These are phyloP conservation scores for Sporothrix curviconia DNA, from an alignment of 2,329 filamentous ascomycete genomes.

Conservation along the genomic window DNA sequence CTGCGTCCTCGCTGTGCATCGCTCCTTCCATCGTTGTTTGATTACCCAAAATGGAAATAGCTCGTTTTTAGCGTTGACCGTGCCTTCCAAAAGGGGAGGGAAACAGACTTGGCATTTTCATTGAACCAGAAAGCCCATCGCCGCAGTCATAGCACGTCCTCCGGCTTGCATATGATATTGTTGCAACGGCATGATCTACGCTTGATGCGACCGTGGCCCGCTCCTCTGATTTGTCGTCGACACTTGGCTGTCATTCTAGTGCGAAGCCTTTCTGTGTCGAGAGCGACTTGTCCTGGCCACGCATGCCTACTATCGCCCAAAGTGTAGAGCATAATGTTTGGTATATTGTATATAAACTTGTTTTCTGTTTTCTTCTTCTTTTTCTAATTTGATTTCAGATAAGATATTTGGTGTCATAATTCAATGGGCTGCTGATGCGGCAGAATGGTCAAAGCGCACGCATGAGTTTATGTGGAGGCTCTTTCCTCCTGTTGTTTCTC, in stretches of 20 bases:
- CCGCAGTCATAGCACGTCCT: not conserved
- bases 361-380: not conserved
- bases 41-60: not conserved
- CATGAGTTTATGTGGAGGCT: not conserved
- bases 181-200: not conserved
- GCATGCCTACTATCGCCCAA: slow-evolving; percentile 4
- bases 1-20: too few species aligned
- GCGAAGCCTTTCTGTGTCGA: not conserved
- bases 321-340: too few species aligned
- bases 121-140: too few species aligned
- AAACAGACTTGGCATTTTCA: too few species aligned
- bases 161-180: not conserved
- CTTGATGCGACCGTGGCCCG: not conserved
- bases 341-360: too few species aligned
- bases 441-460: not conserved
- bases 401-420: too few species aligned
- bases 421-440: not conserved
- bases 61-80: not conserved
- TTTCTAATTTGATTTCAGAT: too few species aligned
- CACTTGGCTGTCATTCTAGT: not conserved
- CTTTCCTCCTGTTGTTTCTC: not conserved
- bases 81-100: not conserved
- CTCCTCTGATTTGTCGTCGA: not conserved
- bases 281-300: not conserved
- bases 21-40: not conserved